phyloP scores from a whole-genome alignment of 352 stramenopile species.

The Elongisporangium undulatum region DNA sequence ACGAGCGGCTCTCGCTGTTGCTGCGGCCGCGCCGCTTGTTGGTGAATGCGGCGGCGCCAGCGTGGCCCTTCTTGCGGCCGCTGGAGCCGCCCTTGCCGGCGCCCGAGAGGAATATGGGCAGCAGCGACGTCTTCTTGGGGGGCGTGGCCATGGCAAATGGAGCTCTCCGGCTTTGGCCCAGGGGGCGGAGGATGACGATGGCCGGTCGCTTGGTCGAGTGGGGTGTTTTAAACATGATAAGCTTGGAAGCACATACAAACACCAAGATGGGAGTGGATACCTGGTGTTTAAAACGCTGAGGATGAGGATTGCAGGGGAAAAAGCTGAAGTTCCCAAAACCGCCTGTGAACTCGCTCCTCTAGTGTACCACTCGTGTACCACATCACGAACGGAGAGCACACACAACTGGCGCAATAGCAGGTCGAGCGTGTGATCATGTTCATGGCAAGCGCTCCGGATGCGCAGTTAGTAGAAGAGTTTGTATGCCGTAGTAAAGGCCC shows the following conservation, averaged over 20 bases:
- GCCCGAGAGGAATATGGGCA: conserved; percentile 30
- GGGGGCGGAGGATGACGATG: no score
- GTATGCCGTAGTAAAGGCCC: background rate
- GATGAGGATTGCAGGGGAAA: background rate
- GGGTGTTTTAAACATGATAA: background rate
- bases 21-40: conserved; percentile 22
- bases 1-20: conserved; percentile 10
- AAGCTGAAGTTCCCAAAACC: background rate
- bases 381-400: no score
- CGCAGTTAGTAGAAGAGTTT: background rate
- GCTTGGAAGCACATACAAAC: background rate
- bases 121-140: conserved; percentile 28
- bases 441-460: background rate
- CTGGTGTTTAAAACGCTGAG: background rate
- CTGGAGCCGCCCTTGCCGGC: conserved; percentile 14
- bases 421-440: background rate
- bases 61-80: conserved; percentile 22
- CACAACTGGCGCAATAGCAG: background rate
- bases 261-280: background rate
- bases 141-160: conserved; percentile 21
- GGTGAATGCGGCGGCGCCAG: conserved; percentile 8
- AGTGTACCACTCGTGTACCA: background rate
- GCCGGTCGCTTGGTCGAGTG: background rate
- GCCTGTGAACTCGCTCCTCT: background rate
- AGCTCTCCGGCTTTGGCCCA: background rate